Evolutionary conservation across 2,329 filamentous ascomycete genomes (phyloP), one percentile per base, ranked within the genome.

Genomic region (Akanthomyces lecanii): DNA sequence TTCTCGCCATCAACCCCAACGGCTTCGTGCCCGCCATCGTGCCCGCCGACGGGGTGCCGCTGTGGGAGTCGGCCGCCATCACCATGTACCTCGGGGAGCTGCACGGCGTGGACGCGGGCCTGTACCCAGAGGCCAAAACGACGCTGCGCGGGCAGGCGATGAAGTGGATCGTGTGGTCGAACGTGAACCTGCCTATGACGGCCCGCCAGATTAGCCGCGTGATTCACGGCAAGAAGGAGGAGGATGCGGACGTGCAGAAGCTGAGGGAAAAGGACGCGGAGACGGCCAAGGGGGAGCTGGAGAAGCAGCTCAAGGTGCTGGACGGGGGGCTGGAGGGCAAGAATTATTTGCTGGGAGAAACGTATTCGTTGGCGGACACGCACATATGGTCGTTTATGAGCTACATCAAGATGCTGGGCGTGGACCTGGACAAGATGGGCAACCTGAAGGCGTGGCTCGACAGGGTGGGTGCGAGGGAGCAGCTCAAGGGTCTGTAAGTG

Each of bases 31-130:
- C 64, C 23, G 64, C 64, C 23, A 38, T 65, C 25, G 56, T 65
- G 3, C 63, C 57, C 10, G n/a, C 42, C 7, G 50, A 56, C 40
- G 55, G 23, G 16, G 42, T 40, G 28, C 14, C 59, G n/a, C 48
- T 65, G 18, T 65, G 64, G 64, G 64, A 65, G n/a, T 65, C 64
- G 18, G 55, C 55, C 28, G 64, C 64, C 50, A 65, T 65, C 51
- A 63, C 64, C 60, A 57, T 63, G 47, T 48, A 65, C 61, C 64
- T 65, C 1, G 64, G 61, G 0, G 55, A 63, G 21, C 3, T 16
- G n/a, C 51, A 38, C 51, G 63, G 63, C 48, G 61, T 60, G 5
- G 61, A 60, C 12, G 36, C 57, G 28, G 54, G 47, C 12, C 21
- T 62, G 33, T 47, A 57, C 36, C 53, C 53, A 18, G 40, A 14